phyloP scores from a whole-genome alignment of 805 yeast species.

The Maudiozyma serrabonitensis region DNA sequence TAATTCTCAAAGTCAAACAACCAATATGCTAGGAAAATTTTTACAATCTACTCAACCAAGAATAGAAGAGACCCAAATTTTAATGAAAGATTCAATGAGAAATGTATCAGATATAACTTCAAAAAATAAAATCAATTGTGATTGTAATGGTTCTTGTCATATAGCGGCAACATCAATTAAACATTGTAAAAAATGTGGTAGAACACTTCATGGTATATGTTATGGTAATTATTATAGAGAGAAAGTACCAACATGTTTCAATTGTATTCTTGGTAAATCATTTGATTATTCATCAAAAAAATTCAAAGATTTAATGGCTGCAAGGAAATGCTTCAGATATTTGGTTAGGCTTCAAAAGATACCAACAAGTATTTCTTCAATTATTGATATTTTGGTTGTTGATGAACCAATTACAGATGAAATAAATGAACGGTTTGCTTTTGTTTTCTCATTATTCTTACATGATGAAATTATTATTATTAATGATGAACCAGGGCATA shows the following conservation, averaged over 20 bases:
- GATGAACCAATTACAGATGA: conserved; percentile 9
- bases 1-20: conserved; percentile 24
- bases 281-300: conserved; percentile 12
- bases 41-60: conserved; percentile 20
- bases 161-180: conserved; percentile 6
- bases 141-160: conserved; percentile 18
- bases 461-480: conserved; percentile 11
- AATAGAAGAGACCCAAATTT: conserved; percentile 25
- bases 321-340: conserved; percentile 29
- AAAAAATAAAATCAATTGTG: conserved; percentile 19
- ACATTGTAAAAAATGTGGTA: conserved; percentile 27
- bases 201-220: conserved; percentile 28
- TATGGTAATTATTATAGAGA: conserved; percentile 23
- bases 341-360: conserved; percentile 13
- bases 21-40: conserved; percentile 23
- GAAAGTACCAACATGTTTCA: conserved; percentile 17
- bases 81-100: background rate
- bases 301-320: conserved; percentile 27
- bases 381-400: conserved; percentile 9
- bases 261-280: conserved; percentile 18
- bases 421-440: conserved; percentile 9
- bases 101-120: conserved; percentile 1
- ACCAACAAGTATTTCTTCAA: conserved; percentile 13
- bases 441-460: conserved; percentile 11
- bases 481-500: background rate